These are phyloP conservation scores for Annulohypoxylon stygium DNA, from an alignment of 495 filamentous ascomycete species.

Conservation along the genomic window DNA sequence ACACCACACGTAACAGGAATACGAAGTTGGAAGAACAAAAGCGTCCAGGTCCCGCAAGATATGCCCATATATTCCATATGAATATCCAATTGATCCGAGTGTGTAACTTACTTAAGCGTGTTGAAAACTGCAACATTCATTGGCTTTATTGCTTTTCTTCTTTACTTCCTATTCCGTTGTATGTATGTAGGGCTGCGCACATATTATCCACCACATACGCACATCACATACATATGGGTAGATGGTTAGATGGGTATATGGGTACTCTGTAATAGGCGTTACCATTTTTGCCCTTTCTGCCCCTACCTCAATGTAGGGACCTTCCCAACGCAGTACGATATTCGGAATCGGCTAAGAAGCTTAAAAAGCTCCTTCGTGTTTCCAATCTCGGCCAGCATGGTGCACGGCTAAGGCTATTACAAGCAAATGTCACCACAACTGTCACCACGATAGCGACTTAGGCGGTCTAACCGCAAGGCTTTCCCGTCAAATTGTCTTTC, in stretches of 20 bases:
- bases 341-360: conserved; percentile 30
- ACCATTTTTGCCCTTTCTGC: conserved; percentile 1
- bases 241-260: neutral
- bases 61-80: neutral
- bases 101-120: conserved; percentile 10
- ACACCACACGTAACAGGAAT: conserved; percentile 36
- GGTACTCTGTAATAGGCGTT: conserved; percentile 1
- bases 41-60: conserved; percentile 14
- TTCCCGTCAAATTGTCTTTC: conserved; percentile 15
- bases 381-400: conserved; percentile 32
- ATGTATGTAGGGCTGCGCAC: conserved; percentile 19
- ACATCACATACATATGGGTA: conserved; percentile 3
- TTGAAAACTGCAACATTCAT: neutral
- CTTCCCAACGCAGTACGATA: conserved; percentile 13
- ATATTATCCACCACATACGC: conserved; percentile 11
- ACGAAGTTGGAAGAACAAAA: conserved; percentile 41
- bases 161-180: neutral
- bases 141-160: conserved; percentile 2
- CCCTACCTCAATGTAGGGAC: neutral
- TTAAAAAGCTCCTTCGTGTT: conserved; percentile 38
- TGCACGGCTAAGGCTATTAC: conserved; percentile 37
- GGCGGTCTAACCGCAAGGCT: conserved; percentile 25
- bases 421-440: conserved; percentile 13
- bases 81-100: neutral
- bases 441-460: neutral